These are phyloP conservation scores for Colletotrichum sublineola DNA, from an alignment of 2,329 filamentous ascomycete genomes.

Conservation along the genomic window DNA sequence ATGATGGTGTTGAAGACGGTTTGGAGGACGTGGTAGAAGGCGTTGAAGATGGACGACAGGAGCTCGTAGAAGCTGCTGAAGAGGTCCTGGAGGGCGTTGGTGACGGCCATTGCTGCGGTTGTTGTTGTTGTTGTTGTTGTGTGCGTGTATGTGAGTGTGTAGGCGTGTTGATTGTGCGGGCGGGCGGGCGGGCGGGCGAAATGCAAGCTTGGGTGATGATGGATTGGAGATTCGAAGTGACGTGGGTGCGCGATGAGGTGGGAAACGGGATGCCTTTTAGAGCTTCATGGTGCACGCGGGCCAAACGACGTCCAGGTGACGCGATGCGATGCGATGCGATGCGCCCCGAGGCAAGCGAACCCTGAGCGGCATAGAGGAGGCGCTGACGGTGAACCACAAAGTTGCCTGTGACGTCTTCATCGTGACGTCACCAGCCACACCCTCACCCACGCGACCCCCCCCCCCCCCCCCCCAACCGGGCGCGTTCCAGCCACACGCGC, in stretches of 20 bases:
- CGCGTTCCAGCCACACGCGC: constrained; percentile 28
- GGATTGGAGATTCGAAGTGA: too few relatives aligned
- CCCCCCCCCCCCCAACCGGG: constrained; percentile 3
- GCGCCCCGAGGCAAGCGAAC: constrained; percentile 17
- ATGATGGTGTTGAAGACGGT: constrained; percentile 51
- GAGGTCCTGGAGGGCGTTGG: constrained; percentile 53
- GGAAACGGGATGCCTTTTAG: too few relatives aligned
- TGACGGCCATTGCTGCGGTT: constrained; percentile 51
- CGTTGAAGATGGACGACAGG: constrained; percentile 53
- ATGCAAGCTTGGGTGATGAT: too few relatives aligned
- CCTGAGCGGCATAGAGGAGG: neutral
- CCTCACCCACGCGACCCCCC: neutral
- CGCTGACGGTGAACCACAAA: constrained; percentile 8
- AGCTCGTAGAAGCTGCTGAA: constrained; percentile 59
- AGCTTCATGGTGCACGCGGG: constrained; percentile 26
- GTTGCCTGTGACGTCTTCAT: constrained; percentile 38
- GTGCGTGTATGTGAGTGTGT: too few relatives aligned
- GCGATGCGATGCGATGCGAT: constrained; percentile 21
- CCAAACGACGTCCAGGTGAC: constrained; percentile 32
- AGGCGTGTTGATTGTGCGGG: neutral
- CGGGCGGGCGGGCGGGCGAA: too few relatives aligned
- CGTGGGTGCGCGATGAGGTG: too few relatives aligned
- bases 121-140: neutral
- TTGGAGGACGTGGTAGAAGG: constrained; percentile 52
- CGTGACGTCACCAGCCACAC: constrained; percentile 43